A percentile compares a stretch with the other conserved stretches of the same genome.
Evolutionary conservation across 1,284 basidiomycete genomes (phyloP).

Genomic region (Marasmius sp.): DNA sequence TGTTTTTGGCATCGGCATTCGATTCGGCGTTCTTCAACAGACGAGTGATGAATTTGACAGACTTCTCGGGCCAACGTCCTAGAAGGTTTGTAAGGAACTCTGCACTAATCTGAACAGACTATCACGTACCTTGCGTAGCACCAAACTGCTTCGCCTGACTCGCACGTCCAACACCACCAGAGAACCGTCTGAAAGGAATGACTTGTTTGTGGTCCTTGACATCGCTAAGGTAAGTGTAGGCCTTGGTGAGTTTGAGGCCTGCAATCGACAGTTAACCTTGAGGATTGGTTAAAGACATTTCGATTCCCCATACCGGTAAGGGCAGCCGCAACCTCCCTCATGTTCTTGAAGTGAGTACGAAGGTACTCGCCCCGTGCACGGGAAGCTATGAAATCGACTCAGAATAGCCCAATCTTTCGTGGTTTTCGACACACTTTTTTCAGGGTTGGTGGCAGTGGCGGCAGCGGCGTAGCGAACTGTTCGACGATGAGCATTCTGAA

Average conservation of each 20-base stretch:
- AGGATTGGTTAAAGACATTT: background rate
- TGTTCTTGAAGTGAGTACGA: conserved; percentile 99
- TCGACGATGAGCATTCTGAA: conserved; percentile 15
- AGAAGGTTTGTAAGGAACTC: conserved; percentile 11
- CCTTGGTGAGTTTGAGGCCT: conserved; percentile 96
- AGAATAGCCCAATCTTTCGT: conserved; percentile 16
- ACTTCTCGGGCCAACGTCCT: conserved; percentile 99
- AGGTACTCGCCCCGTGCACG: conserved; percentile 95
- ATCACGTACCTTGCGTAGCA: conserved; percentile 84
- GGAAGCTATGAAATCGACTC: conserved; percentile 58
- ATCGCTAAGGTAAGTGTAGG: conserved; percentile 92
- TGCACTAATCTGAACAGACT: background rate
- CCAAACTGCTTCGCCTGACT: conserved; percentile 98
- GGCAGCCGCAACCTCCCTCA: conserved; percentile 92
- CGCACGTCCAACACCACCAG: conserved; percentile 96
- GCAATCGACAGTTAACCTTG: background rate
- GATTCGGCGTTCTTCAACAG: conserved; percentile 99
- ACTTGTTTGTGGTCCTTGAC: conserved; percentile 97
- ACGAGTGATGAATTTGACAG: conserved; percentile 92
- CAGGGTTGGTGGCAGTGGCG: conserved; percentile 83
- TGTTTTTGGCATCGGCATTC: conserved; percentile 97
- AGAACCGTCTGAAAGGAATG: conserved; percentile 96
- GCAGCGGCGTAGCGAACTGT: conserved; percentile 91
- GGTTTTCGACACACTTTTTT: conserved; percentile 73
- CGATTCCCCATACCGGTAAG: conserved; percentile 64